A percentile compares a stretch with the other conserved stretches of the same genome.
Conservation (phyloP, 1,139 yeast genomes). For the Candida sp. region DNA sequence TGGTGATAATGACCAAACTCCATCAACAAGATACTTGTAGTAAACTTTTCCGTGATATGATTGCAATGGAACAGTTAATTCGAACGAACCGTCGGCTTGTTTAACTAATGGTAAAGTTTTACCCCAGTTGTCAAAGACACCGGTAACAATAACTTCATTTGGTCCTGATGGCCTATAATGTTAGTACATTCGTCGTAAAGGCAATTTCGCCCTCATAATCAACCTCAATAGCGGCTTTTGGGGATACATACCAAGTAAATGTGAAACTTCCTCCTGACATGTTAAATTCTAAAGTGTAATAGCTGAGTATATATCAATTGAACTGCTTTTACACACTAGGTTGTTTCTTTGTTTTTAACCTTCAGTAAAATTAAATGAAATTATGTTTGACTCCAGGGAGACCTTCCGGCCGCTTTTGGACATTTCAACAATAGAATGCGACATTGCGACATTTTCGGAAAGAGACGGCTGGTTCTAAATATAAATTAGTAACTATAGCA, state of each 20-base stretch:
- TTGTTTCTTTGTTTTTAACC: not conserved
- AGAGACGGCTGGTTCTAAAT: not conserved
- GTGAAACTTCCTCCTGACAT: conserved; percentile 24
- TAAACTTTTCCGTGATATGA: conserved; percentile 37
- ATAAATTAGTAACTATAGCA: not conserved
- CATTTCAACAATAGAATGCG: not conserved
- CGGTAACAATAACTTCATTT: conserved; percentile 67
- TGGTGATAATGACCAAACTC: conserved; percentile 57
- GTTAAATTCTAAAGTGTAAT: not conserved
- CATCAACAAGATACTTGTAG: conserved; percentile 76
- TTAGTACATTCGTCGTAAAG: conserved; percentile 5
- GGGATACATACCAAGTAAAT: conserved; percentile 25
- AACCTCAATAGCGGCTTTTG: not conserved
- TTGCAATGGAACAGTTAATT: conserved; percentile 54
- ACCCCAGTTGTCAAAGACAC: conserved; percentile 75
- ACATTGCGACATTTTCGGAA: not conserved
- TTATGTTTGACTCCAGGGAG: not conserved
- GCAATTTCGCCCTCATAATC: not conserved
- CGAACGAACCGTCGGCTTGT: conserved; percentile 58
- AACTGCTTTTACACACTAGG: not conserved
- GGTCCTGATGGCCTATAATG: conserved; percentile 69
- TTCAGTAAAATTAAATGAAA: no score
- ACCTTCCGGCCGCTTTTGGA: not conserved
- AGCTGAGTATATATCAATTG: not conserved
- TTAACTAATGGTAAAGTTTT: conserved; percentile 57